Conservation (phyloP, 1,284 basidiomycete species). For the Ustilago cynodontis region DNA sequence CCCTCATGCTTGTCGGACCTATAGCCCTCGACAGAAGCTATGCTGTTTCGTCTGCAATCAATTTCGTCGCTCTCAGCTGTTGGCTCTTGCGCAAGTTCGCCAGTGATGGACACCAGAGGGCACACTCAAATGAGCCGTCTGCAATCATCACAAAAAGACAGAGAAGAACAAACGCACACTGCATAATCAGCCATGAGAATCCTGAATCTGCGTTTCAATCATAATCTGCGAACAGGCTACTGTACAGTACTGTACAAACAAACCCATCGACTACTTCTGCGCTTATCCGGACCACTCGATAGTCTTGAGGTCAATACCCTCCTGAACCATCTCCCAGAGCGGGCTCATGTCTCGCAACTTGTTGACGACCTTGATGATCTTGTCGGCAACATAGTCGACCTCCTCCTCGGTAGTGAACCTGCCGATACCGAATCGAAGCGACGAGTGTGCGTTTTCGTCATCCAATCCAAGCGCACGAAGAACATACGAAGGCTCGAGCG, state of each 20-base stretch:
- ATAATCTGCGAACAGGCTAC: not conserved
- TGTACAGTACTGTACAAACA: not conserved
- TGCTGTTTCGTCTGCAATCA: too few relatives aligned
- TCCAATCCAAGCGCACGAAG: conserved; percentile 91
- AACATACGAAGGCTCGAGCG: conserved; percentile 97
- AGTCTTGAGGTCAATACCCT: conserved; percentile 88
- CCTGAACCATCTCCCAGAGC: conserved; percentile 69
- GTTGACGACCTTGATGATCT: conserved; percentile 87
- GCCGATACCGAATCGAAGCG: conserved; percentile 95
- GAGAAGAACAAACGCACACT: not conserved
- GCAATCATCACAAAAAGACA: not conserved
- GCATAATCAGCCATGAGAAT: not conserved
- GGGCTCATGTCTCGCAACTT: conserved; percentile 78
- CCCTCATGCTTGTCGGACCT: too few relatives aligned
- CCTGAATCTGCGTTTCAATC: not conserved
- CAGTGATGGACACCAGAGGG: too few relatives aligned
- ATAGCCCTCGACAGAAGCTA: too few relatives aligned
- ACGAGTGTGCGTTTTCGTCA: conserved; percentile 99
- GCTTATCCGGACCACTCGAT: conserved; percentile 83
- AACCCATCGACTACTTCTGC: not conserved
- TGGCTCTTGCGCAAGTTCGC: too few relatives aligned
- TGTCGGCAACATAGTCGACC: conserved; percentile 91
- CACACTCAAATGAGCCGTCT: not conserved
- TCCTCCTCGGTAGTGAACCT: conserved; percentile 98
- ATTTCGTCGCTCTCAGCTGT: too few relatives aligned